Evolutionary conservation across 805 yeast genomes (phyloP), one percentile per base, ranked within the genome.

Genomic region (Vanderwaltozyma verrucispora): DNA sequence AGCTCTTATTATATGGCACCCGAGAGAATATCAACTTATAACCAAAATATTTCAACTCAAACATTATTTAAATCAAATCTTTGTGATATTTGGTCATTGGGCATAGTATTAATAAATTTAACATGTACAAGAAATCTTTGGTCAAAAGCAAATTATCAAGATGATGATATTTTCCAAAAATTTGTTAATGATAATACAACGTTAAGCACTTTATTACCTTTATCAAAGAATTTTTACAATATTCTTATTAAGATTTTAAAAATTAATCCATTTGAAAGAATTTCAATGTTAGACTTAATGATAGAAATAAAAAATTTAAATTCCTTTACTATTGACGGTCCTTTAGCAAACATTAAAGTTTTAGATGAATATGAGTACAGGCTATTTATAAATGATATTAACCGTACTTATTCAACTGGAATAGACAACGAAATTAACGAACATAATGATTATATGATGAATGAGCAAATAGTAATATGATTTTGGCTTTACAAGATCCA

Each of bases 1-100:
- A 80, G 89, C 7, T 72, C 83, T 18, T 88, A 84, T 59, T 87
- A 87, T 62, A 87, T 88, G 96, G 82, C 95, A 0, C 96, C 96
- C 7, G 96, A 87, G 57, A 63, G 92, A 53, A 20, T 39, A 4
- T 21, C 29, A 13, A 30, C 26, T 13, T 20, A 14, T 12, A 30
- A 33, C 10, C 26, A 18, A 45, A 44, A 25, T 38, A 50, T 15
- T 56, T 60, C 32, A 39, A 17, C 24, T 16, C 21, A 23, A 5
- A 13, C 23, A 2, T n/a, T 16, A 20, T 42, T 63, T 53, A 88
- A 92, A 11, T 79, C 94, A 0, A 60, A 72, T 23, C 74, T 83
- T 8, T 87, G 94, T 32, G 96, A 86, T 52, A 71, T 85, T 21
- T 87, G 94, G 96, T 80, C 94, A 2, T 62, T 87, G 35, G 89